phyloP scores from a whole-genome alignment of 805 yeast species.

The Sungouiozyma intestinalis region DNA sequence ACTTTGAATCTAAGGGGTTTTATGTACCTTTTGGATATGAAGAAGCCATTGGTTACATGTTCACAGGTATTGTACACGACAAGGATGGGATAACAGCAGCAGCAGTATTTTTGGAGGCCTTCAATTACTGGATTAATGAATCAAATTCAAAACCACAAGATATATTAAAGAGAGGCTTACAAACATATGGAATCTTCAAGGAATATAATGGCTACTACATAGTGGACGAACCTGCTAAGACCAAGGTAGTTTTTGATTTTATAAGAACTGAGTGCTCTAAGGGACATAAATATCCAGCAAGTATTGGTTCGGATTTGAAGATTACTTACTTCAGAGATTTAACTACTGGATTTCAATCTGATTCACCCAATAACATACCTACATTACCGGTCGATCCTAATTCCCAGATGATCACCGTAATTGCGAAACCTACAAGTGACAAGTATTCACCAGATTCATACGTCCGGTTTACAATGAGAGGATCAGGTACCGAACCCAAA shows the following conservation, averaged over 20 bases:
- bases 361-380: conserved; percentile 49
- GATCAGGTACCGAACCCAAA: conserved; percentile 96
- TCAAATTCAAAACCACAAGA: conserved; percentile 29
- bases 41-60: conserved; percentile 96
- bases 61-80: conserved; percentile 61
- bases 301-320: conserved; percentile 42
- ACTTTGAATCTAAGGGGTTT: conserved; percentile 51
- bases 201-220: conserved; percentile 82
- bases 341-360: conserved; percentile 71
- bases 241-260: conserved; percentile 43
- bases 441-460: conserved; percentile 10
- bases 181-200: conserved; percentile 67
- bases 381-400: conserved; percentile 55
- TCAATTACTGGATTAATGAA: conserved; percentile 35
- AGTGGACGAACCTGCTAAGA: conserved; percentile 43
- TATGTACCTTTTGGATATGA: conserved; percentile 84
- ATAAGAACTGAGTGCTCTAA: conserved; percentile 33
- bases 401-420: conserved; percentile 81
- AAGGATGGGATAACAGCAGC: conserved; percentile 89
- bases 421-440: conserved; percentile 24
- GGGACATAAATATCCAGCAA: conserved; percentile 31
- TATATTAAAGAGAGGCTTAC: conserved; percentile 47
- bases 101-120: conserved; percentile 62
- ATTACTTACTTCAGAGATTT: conserved; percentile 73
- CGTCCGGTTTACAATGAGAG: conserved; percentile 76